phyloP scores from a whole-genome alignment of 768 basidiomycete species.

The Russula griseocarnosa region DNA sequence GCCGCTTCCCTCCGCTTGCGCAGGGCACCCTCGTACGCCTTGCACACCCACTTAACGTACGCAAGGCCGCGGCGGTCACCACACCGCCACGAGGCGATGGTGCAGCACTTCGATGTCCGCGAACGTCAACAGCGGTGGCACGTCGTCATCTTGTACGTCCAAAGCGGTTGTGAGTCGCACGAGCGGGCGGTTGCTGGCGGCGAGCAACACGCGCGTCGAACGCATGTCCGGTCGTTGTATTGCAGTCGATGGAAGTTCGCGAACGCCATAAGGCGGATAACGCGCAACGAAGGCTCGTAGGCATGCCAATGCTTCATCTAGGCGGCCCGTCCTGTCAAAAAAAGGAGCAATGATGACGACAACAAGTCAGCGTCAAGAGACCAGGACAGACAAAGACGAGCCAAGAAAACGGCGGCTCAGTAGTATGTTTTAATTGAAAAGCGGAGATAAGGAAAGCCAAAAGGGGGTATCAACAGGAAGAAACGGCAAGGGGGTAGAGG shows the following conservation, averaged over 20 bases:
- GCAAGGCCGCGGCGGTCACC: constrained; percentile 46
- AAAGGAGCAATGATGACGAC: background rate
- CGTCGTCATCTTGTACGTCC: constrained; percentile 66
- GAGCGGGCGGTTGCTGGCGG: constrained; percentile 55
- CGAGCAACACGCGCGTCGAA: constrained; percentile 55
- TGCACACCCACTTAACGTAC: constrained; percentile 69
- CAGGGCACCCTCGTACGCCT: constrained; percentile 68
- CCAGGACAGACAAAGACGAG: background rate
- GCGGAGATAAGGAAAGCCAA: constrained; percentile 1
- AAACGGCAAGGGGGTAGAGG: no score
- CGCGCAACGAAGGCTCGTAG: constrained; percentile 57
- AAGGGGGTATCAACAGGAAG: background rate
- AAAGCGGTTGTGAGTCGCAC: constrained; percentile 61
- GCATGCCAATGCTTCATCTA: constrained; percentile 51
- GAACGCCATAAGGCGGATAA: constrained; percentile 59
- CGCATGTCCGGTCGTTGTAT: constrained; percentile 31
- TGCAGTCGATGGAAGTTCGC: constrained; percentile 32
- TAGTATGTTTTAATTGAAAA: background rate
- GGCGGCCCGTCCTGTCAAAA: constrained; percentile 43
- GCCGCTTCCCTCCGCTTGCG: constrained; percentile 50
- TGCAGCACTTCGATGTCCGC: constrained; percentile 76
- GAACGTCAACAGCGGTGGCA: constrained; percentile 78
- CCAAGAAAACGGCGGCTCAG: background rate
- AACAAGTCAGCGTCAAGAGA: background rate
- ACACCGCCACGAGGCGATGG: constrained; percentile 55